Evolutionary conservation across 2,329 filamentous ascomycete species (phyloP), one percentile per base, ranked within the genome.

Genomic region (Fusarium mexicanum): DNA sequence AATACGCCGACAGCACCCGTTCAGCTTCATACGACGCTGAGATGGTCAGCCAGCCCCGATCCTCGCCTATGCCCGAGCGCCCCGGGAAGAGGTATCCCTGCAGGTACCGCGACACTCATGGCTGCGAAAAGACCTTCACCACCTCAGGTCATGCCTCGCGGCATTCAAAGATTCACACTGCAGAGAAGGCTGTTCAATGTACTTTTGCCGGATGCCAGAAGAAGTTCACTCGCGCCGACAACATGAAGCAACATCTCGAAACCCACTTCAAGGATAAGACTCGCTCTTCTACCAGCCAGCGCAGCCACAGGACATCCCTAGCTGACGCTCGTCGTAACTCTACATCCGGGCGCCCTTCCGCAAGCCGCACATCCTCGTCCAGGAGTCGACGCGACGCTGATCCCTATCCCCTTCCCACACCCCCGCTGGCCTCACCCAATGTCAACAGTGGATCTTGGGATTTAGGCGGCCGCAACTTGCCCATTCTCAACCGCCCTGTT

Each of bases 131-230:
- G 85, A 94, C 91, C 17, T 96, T 96, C 80, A 95, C 93, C 67
- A 96, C 93, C 6, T 95, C 93, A 0, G 93, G 93, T 48, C 93
- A 96, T 78, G 93, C 94, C n/a, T 94, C 93, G 48, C 91, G 93
- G 46, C 93, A 96, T 81, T 93, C 93, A 68, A 95, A 95, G 82
- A 95, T 94, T 79, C 93, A 96, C 85, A 94, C 92, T 3, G 92
- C 92, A 55, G 93, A 94, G 83, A 95, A 95, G 84, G 91, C 91
- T 20, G 92, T 94, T 29, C 89, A 87, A 43, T 92, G 90, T 83
- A 87, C 91, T 38, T 93, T 88, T 78, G 84, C 87, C 1, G 92
- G 92, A 68, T 95, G 93, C 85, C 89, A 90, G 81, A 94, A 94
- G 84, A 93, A 92, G 78, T 95, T 95, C 77, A 94, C 92, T 17